These are phyloP conservation scores for Penicillium atrosanguineum DNA, from an alignment of 495 filamentous ascomycete genomes.

Conservation along the genomic window DNA sequence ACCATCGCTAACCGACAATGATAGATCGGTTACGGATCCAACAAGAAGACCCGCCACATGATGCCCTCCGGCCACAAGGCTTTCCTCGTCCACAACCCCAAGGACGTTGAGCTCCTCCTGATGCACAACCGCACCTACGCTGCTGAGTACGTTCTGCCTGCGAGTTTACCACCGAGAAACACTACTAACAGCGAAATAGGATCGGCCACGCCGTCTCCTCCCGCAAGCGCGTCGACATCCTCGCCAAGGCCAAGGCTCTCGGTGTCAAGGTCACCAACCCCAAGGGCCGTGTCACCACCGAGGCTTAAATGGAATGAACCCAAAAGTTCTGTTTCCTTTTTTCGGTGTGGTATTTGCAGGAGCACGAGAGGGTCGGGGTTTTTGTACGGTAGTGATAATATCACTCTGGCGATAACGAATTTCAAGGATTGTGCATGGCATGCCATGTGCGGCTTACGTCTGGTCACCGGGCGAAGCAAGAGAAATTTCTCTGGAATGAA, in stretches of 20 bases:
- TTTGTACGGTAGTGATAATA: conserved; percentile 32
- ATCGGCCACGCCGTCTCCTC: conserved; percentile 97
- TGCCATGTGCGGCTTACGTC: conserved; percentile 29
- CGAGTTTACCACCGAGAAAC: neutral
- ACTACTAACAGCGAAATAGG: conserved; percentile 45
- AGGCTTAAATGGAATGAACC: conserved; percentile 67
- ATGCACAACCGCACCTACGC: conserved; percentile 99
- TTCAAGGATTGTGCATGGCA: conserved; percentile 36
- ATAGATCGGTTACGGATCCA: conserved; percentile 95
- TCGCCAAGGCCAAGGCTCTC: conserved; percentile 93
- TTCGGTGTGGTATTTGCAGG: conserved; percentile 23
- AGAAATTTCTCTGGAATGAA: conserved; percentile 35
- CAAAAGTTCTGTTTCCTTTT: conserved; percentile 33
- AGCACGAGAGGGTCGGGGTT: conserved; percentile 29
- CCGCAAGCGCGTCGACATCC: conserved; percentile 95
- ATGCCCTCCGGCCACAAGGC: conserved; percentile 99
- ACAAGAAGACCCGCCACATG: conserved; percentile 98
- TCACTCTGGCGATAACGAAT: conserved; percentile 36
- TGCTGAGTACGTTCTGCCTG: conserved; percentile 74
- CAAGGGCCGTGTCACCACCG: conserved; percentile 96
- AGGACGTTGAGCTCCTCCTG: conserved; percentile 93
- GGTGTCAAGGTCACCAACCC: conserved; percentile 98
- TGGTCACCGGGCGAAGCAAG: conserved; percentile 29
- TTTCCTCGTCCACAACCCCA: conserved; percentile 95
- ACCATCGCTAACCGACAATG: neutral